Evolutionary conservation across 305 asterid genomes (phyloP), one percentile per base, ranked within the genome.

Genomic region (Petunia hybrid): DNA sequence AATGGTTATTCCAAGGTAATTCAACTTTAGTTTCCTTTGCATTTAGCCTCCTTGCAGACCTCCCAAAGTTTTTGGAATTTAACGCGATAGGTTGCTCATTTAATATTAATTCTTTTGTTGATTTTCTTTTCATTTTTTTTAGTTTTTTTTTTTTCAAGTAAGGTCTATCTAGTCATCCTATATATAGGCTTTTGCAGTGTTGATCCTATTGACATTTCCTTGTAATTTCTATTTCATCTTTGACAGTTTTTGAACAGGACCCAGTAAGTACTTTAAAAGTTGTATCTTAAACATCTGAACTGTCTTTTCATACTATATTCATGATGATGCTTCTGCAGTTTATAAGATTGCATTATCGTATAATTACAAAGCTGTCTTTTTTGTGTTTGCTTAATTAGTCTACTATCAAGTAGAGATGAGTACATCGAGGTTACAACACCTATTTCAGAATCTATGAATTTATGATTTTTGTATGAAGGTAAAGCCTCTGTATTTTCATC

Each of bases 1-100:
- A 88, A 89, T 84, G 95, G 95, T 77, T 80, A 66, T 77, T 91
- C 94, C 0, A 90, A 92, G 94, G 70, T 64, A 64, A 64, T 64
- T 64, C 70, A 38, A 64, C 14, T 10, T 64, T 36, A 8, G 5
- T 63, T 64, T 0, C 38, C 2, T 64, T 64, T 35, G 13, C 1
- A 5, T 64, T 8, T 64, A 35, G 16, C n/a, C n/a, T n/a, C n/a
- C n/a, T n/a, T n/a, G n/a, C n/a, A n/a, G n/a, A n/a, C n/a, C n/a
- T n/a, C n/a, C n/a, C n/a, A n/a, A n/a, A 59, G 9, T 64, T 36
- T 64, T 6, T 22, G 6, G 16, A 16, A 5, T 0, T 59, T 59
- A 59, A 16, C 16, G 36, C n/a, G 35, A 3, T 59, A 1, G n/a
- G 40, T 62, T 4, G 0, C 41, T 62, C 7, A 22, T 35, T 35